Percentiles rank a stretch among this genome's conserved stretches.
Evolutionary conservation across 345 rosid genomes (phyloP).

Genomic region (Odontarrhena argentea): DNA sequence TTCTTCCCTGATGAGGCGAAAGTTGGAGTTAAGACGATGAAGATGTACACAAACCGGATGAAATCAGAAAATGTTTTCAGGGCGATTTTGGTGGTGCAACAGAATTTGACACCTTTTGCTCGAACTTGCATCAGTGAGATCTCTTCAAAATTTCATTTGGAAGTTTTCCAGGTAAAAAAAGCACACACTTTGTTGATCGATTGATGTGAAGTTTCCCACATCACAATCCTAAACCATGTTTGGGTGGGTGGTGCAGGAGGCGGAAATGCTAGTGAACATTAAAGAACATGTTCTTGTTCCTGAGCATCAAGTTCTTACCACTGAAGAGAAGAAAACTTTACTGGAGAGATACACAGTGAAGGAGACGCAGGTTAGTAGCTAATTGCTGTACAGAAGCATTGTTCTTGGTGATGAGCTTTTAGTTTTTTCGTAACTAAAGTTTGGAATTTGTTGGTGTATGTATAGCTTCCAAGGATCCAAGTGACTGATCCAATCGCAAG

Average conservation of each 20-base stretch:
- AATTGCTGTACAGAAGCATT: background rate
- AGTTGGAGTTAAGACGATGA: slow-evolving; percentile 92
- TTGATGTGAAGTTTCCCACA: background rate
- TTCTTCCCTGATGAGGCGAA: slow-evolving; percentile 86
- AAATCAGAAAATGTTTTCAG: slow-evolving; percentile 76
- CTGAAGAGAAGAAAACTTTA: slow-evolving; percentile 78
- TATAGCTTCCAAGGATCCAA: slow-evolving; percentile 68
- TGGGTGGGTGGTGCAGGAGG: slow-evolving; percentile 49
- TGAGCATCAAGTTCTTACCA: slow-evolving; percentile 71
- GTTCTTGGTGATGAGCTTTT: background rate
- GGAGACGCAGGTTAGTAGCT: slow-evolving; percentile 68
- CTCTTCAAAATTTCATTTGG: slow-evolving; percentile 72
- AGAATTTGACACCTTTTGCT: slow-evolving; percentile 84
- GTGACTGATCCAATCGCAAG: slow-evolving; percentile 66
- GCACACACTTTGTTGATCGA: background rate
- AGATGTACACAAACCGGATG: slow-evolving; percentile 82
- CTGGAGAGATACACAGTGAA: slow-evolving; percentile 77
- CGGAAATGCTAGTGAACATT: slow-evolving; percentile 71
- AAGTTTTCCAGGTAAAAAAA: slow-evolving; percentile 76
- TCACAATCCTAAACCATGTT: background rate
- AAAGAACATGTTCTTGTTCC: slow-evolving; percentile 82
- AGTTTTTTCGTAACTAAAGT: slow-evolving; percentile 1
- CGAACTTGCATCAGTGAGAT: slow-evolving; percentile 69
- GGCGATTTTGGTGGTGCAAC: slow-evolving; percentile 82
- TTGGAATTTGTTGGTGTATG: slow-evolving; percentile 2